Percentiles rank a stretch among this genome's conserved stretches.
phyloP scores from a whole-genome alignment of 2,329 filamentous ascomycete species.

The Sporothrix protearum region DNA sequence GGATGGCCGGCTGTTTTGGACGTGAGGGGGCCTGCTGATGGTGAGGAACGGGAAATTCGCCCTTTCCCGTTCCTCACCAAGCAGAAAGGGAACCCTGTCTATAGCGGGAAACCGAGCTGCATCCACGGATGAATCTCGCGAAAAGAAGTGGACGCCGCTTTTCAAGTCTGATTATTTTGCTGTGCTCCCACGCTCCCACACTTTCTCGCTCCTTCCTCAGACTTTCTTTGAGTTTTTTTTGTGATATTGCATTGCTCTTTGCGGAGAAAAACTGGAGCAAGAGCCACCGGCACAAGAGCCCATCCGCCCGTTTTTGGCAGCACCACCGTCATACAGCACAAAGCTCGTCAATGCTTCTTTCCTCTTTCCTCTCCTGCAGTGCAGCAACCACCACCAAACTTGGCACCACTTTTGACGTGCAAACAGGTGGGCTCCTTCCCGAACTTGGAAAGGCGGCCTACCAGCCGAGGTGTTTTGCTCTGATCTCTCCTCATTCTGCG shows the following conservation, averaged over 20 bases:
- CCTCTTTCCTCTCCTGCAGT: neutral
- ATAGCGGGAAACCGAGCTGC: neutral
- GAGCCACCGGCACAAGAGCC: neutral
- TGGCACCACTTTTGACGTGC: constrained; percentile 15
- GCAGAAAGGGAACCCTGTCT: neutral
- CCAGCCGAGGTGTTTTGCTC: constrained; percentile 20
- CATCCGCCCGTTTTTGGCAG: neutral
- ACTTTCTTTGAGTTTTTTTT: neutral
- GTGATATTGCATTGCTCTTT: neutral
- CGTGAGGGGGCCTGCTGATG: neutral
- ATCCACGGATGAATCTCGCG: constrained; percentile 16
- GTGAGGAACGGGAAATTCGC: neutral
- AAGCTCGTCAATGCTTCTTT: neutral
- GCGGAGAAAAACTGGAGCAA: constrained; percentile 13
- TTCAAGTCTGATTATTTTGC: neutral
- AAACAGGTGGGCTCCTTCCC: neutral
- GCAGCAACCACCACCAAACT: neutral
- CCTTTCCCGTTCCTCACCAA: too few species aligned
- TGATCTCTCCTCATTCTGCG: constrained; percentile 2
- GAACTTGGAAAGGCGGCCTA: constrained; percentile 12
- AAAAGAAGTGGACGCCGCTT: constrained; percentile 16
- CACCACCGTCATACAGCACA: neutral
- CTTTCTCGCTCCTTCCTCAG: neutral
- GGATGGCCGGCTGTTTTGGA: neutral
- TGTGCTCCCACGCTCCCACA: too few species aligned